Evolutionary conservation across 2,329 filamentous ascomycete species (phyloP).

Genomic region (Neospermospora avenae): DNA sequence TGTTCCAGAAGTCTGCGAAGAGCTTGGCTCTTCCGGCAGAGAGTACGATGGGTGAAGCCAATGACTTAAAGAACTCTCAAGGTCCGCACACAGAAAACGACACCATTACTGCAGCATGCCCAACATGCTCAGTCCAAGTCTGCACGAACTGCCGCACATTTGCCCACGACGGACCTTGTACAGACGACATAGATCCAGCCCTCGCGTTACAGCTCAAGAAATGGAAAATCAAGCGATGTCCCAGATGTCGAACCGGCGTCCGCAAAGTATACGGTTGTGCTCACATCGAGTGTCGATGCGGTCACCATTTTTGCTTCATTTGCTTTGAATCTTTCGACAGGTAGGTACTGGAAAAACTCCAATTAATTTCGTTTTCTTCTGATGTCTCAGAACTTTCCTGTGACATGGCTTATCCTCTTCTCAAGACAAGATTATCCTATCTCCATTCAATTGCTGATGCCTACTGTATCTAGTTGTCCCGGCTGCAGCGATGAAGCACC

Average conservation of each 20-base stretch:
- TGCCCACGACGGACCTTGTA: constrained; percentile 40
- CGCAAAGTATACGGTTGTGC: constrained; percentile 47
- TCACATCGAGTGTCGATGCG: constrained; percentile 47
- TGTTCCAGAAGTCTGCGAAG: constrained; percentile 22
- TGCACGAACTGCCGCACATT: constrained; percentile 43
- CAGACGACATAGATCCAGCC: constrained; percentile 37
- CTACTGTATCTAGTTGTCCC: constrained; percentile 9
- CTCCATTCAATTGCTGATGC: too few relatives aligned
- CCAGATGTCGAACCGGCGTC: constrained; percentile 46
- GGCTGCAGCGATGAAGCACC: constrained; percentile 29
- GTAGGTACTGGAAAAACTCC: too few relatives aligned
- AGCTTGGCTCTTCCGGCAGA: not conserved
- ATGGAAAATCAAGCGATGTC: constrained; percentile 48
- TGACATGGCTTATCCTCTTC: too few relatives aligned
- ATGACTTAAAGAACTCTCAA: not conserved
- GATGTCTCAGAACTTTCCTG: too few relatives aligned
- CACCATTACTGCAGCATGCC: constrained; percentile 37
- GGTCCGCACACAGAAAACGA: not conserved
- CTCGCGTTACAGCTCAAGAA: constrained; percentile 37
- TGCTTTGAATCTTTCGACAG: constrained; percentile 39
- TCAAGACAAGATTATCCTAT: too few relatives aligned
- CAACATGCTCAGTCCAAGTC: constrained; percentile 41
- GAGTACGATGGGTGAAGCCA: too few relatives aligned
- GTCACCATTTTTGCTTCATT: constrained; percentile 48
- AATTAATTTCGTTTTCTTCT: too few relatives aligned